Conservation (phyloP, 192 early-diverging fungal species). For the Linnemannia schmuckeri region DNA sequence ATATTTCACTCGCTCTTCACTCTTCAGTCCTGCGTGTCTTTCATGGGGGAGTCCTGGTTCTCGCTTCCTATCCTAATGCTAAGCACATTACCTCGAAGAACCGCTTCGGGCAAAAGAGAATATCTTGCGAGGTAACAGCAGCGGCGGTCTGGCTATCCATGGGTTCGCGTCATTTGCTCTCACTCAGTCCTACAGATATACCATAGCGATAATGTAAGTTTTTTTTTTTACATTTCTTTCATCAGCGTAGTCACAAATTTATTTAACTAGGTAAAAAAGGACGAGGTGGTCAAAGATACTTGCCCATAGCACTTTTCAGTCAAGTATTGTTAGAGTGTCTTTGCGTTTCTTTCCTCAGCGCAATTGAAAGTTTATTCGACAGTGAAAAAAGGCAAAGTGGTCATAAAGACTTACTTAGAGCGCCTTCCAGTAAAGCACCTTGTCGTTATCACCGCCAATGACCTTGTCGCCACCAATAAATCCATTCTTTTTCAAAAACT, state of each 20-base stretch:
- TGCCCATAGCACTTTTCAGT: constrained; percentile 32
- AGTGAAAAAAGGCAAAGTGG: neutral
- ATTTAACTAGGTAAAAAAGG: neutral
- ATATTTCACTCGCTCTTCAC: neutral
- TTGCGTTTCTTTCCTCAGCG: too few species aligned
- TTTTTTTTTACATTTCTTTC: neutral
- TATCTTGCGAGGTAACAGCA: neutral
- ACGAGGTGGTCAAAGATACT: neutral
- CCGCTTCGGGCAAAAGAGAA: neutral
- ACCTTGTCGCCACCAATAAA: constrained; percentile 38
- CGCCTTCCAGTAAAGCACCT: constrained; percentile 46
- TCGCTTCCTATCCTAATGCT: neutral
- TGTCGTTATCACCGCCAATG: constrained; percentile 29
- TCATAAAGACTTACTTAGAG: constrained; percentile 2
- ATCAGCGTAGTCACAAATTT: neutral
- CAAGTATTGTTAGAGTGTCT: constrained; percentile 1
- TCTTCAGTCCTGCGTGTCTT: neutral
- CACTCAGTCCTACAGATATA: neutral
- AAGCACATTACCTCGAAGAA: neutral
- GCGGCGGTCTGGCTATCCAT: neutral
- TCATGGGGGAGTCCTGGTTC: neutral
- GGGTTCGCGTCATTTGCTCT: neutral
- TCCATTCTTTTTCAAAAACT: constrained; percentile 43
- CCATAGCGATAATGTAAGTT: neutral
- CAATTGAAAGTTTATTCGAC: neutral